phyloP scores from a whole-genome alignment of 2,329 filamentous ascomycete species.

The Sarocladiaceae sp. region DNA sequence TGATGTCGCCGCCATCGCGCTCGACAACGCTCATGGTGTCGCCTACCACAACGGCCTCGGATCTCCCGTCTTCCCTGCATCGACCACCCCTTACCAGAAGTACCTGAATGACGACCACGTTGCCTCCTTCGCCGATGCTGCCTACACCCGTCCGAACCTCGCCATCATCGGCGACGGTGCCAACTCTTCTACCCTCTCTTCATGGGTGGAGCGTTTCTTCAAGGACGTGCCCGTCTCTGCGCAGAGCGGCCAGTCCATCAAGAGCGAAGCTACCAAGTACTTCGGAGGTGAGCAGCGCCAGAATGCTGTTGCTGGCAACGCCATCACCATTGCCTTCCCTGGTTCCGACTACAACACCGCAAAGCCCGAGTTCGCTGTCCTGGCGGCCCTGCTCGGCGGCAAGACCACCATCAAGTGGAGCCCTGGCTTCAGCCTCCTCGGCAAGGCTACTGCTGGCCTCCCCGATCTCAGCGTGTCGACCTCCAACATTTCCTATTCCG shows the following conservation, averaged over 20 bases:
- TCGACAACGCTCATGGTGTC: slow-evolving; percentile 78
- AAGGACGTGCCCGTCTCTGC: slow-evolving; percentile 55
- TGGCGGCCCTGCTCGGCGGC: slow-evolving; percentile 84
- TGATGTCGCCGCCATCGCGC: slow-evolving; percentile 59
- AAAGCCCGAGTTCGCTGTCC: slow-evolving; percentile 85
- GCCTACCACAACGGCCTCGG: slow-evolving; percentile 95
- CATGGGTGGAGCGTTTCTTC: slow-evolving; percentile 95
- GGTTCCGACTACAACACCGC: slow-evolving; percentile 74
- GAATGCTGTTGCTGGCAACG: slow-evolving; percentile 68
- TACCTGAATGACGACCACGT: slow-evolving; percentile 76
- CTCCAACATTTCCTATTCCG: slow-evolving; percentile 80
- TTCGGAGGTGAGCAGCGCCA: slow-evolving; percentile 91
- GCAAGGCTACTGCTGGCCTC: slow-evolving; percentile 65
- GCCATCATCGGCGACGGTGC: slow-evolving; percentile 88
- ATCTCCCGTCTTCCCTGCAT: slow-evolving; percentile 65
- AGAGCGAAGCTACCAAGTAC: slow-evolving; percentile 70
- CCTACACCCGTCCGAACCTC: slow-evolving; percentile 85
- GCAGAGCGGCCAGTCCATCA: slow-evolving; percentile 45
- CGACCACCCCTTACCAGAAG: slow-evolving; percentile 64
- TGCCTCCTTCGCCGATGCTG: slow-evolving; percentile 66
- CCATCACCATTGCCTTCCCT: slow-evolving; percentile 86
- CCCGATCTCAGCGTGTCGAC: slow-evolving; percentile 64
- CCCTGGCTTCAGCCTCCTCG: slow-evolving; percentile 81
- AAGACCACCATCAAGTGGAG: slow-evolving; percentile 94
- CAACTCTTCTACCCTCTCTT: slow-evolving; percentile 65